phyloP scores from a whole-genome alignment of 371 early-diverging fungal species.

The Gilbertella persicaria region DNA sequence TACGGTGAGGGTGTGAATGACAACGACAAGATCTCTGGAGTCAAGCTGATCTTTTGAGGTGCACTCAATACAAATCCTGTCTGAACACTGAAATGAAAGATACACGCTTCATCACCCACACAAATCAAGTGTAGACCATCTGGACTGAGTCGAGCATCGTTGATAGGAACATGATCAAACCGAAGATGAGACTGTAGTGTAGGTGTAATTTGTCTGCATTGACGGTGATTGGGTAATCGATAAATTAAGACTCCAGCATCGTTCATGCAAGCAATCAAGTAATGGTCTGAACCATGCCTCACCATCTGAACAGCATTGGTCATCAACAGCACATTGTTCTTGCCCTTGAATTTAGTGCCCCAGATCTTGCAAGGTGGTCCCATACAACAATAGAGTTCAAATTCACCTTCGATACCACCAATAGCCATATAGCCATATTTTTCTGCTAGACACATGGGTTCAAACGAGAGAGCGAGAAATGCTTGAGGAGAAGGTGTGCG shows the following conservation, averaged over 20 bases:
- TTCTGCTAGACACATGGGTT: conserved; percentile 52
- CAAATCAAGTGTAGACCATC: conserved; percentile 51
- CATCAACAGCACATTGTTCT: conserved; percentile 47
- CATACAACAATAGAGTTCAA: conserved; percentile 56
- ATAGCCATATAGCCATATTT: conserved; percentile 60
- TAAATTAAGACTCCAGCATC: conserved; percentile 52
- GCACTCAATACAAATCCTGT: conserved; percentile 13
- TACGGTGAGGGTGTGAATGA: conserved; percentile 5
- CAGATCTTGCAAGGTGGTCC: conserved; percentile 37
- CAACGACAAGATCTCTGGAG: conserved; percentile 8
- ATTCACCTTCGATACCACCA: conserved; percentile 50
- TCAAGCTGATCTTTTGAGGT: conserved; percentile 13
- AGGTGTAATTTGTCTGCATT: conserved; percentile 20
- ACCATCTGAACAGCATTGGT: conserved; percentile 59
- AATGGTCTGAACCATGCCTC: conserved; percentile 30
- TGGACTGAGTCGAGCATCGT: conserved; percentile 59
- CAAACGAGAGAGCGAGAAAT: conserved; percentile 35
- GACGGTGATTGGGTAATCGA: conserved; percentile 38
- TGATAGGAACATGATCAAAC: conserved; percentile 51
- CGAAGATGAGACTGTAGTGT: conserved; percentile 34
- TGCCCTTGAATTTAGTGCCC: conserved; percentile 41
- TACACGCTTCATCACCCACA: conserved; percentile 52
- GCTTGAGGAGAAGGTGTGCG: conserved; percentile 34
- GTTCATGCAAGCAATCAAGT: conserved; percentile 47
- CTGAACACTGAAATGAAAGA: conserved; percentile 19